A percentile compares a stretch with the other conserved stretches of the same genome.
These are phyloP conservation scores for Pezicula rhizophila DNA, from an alignment of 2,329 filamentous ascomycete species.

Conservation along the genomic window DNA sequence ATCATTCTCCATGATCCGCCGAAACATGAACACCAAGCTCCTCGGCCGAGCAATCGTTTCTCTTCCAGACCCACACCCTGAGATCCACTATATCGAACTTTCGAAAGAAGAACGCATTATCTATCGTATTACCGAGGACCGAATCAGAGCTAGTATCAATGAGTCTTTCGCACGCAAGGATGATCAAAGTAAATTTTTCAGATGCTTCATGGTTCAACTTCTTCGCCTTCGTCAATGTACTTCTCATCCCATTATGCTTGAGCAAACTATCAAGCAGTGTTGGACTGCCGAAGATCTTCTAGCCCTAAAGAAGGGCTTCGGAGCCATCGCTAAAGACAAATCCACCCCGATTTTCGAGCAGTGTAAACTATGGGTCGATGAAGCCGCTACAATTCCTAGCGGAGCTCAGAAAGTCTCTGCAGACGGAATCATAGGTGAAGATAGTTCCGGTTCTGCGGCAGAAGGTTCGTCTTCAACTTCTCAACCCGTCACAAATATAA, in stretches of 20 bases:
- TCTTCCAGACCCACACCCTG: constrained; percentile 42
- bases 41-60: constrained; percentile 48
- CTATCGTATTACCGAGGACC: constrained; percentile 39
- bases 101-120: constrained; percentile 44
- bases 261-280: constrained; percentile 23
- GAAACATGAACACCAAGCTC: constrained; percentile 47
- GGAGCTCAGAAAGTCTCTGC: no score
- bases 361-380: constrained; percentile 19
- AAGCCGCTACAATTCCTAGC: not conserved
- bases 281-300: constrained; percentile 23
- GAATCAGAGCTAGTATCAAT: constrained; percentile 24
- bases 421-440: no score
- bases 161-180: constrained; percentile 14
- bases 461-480: no score
- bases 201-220: constrained; percentile 24
- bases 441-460: no score
- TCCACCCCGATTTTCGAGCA: constrained; percentile 22
- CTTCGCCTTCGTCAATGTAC: constrained; percentile 27
- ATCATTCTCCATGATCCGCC: constrained; percentile 43
- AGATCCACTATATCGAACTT: constrained; percentile 39
- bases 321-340: not conserved
- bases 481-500: not conserved
- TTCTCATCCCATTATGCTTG: constrained; percentile 26
- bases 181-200: constrained; percentile 16
- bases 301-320: constrained; percentile 8